Conservation (phyloP, 768 basidiomycete species). For the Lactarius sp. region DNA sequence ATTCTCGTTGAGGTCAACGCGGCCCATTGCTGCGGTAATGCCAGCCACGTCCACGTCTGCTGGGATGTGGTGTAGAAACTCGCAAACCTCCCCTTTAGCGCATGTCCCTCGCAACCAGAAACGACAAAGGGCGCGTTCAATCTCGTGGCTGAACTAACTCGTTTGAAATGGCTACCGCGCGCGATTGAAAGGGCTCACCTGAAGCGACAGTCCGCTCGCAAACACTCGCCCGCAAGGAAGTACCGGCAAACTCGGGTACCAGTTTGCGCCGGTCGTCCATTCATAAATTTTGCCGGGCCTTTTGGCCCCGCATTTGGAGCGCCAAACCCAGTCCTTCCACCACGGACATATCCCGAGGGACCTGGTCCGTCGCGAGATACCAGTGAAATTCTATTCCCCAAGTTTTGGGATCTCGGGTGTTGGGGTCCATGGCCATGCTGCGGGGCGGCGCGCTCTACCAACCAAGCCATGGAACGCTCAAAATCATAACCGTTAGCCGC, state of each 20-base stretch:
- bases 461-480: constrained; percentile 91
- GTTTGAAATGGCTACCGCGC: constrained; percentile 11
- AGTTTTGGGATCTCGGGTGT: constrained; percentile 50
- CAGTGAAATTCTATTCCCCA: constrained; percentile 65
- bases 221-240: constrained; percentile 93
- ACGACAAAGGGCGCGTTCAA: constrained; percentile 89
- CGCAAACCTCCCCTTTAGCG: constrained; percentile 93
- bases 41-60: constrained; percentile 76
- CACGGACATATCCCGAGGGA: constrained; percentile 32
- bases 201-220: constrained; percentile 95
- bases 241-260: constrained; percentile 90
- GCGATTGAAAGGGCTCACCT: constrained; percentile 51
- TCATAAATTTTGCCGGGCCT: constrained; percentile 38
- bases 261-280: constrained; percentile 53
- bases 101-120: constrained; percentile 99
- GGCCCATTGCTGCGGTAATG: constrained; percentile 61
- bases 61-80: constrained; percentile 90
- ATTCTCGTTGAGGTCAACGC: constrained; percentile 52
- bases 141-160: constrained; percentile 65
- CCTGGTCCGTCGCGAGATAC: constrained; percentile 51
- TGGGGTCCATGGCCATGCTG: constrained; percentile 36
- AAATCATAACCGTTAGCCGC: constrained; percentile 88
- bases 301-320: constrained; percentile 27
- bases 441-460: constrained; percentile 68
- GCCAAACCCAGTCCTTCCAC: constrained; percentile 39